These are phyloP conservation scores for Phoma sp. DNA, from an alignment of 2,329 filamentous ascomycete species.

Conservation along the genomic window DNA sequence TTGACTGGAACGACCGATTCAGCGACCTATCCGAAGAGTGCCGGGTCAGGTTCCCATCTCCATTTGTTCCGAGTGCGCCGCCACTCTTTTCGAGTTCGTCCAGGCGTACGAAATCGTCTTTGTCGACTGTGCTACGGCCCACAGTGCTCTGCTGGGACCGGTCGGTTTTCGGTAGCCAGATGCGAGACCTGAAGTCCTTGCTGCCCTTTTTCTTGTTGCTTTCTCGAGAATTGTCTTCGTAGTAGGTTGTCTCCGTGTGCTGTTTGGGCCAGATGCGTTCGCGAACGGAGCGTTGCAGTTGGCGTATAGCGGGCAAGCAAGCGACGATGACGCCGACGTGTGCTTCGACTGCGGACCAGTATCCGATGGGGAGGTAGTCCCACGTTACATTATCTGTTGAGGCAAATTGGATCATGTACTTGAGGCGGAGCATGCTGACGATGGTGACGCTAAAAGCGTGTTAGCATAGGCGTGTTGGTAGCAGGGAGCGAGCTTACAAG, in stretches of 20 bases:
- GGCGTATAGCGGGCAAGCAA: constrained; percentile 33
- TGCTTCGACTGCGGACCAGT: constrained; percentile 37
- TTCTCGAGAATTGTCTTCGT: no score
- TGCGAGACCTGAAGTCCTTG: no score
- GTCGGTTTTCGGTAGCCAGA: no score
- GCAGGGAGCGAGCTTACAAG: constrained; percentile 41
- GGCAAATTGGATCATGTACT: constrained; percentile 53
- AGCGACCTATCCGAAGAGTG: background rate
- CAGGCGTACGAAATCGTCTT: no score
- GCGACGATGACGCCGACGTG: constrained; percentile 37
- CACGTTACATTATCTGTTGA: constrained; percentile 50
- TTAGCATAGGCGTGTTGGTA: background rate
- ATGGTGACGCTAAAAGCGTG: constrained; percentile 48
- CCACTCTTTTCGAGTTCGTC: no score
- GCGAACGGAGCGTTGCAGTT: constrained; percentile 19
- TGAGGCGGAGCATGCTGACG: constrained; percentile 53
- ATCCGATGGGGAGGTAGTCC: constrained; percentile 39
- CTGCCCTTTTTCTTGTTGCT: no score
- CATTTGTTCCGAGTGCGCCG: no score
- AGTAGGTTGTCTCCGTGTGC: no score
- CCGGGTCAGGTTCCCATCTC: background rate
- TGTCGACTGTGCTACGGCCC: no score
- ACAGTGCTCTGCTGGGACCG: no score
- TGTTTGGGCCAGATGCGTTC: no score
- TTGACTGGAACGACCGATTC: background rate